These are phyloP conservation scores for Wickerhamomyces mucosus DNA, from an alignment of 805 yeast species.

Conservation along the genomic window DNA sequence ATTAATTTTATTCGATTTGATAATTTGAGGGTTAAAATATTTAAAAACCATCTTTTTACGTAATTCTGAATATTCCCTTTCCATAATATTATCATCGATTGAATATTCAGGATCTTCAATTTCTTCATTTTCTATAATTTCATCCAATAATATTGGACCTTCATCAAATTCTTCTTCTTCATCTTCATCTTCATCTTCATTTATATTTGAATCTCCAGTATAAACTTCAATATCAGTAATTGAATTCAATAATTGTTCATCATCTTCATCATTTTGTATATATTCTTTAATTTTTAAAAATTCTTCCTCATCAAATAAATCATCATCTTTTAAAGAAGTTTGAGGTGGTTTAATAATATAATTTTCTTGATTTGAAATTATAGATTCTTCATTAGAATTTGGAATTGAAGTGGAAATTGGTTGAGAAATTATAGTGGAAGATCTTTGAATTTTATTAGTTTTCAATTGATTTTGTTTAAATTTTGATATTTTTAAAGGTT, in stretches of 20 bases:
- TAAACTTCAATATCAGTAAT: conserved; percentile 15
- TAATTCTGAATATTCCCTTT: conserved; percentile 23
- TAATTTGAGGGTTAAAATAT: conserved; percentile 12
- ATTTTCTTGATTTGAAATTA: too few relatives aligned
- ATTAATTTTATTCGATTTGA: conserved; percentile 1
- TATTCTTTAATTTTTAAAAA: conserved; percentile 10
- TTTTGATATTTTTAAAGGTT: background rate
- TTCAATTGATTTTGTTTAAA: background rate
- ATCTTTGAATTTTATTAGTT: too few relatives aligned
- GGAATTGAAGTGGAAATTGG: conserved; percentile 1
- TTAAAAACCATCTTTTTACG: conserved; percentile 20
- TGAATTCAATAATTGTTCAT: conserved; percentile 8
- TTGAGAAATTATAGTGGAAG: too few relatives aligned
- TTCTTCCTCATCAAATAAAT: conserved; percentile 5
- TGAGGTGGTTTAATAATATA: too few relatives aligned
- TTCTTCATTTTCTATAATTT: conserved; percentile 31
- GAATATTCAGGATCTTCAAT: conserved; percentile 20
- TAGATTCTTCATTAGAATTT: too few relatives aligned
- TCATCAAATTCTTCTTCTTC: conserved; percentile 26
- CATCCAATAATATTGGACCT: conserved; percentile 31
- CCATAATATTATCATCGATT: conserved; percentile 19
- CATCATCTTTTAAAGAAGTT: background rate
- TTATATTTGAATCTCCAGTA: conserved; percentile 21
- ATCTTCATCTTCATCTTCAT: conserved; percentile 24
- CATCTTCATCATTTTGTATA: conserved; percentile 14